phyloP scores from a whole-genome alignment of 2,329 filamentous ascomycete species.

The Colletotrichum navitas region DNA sequence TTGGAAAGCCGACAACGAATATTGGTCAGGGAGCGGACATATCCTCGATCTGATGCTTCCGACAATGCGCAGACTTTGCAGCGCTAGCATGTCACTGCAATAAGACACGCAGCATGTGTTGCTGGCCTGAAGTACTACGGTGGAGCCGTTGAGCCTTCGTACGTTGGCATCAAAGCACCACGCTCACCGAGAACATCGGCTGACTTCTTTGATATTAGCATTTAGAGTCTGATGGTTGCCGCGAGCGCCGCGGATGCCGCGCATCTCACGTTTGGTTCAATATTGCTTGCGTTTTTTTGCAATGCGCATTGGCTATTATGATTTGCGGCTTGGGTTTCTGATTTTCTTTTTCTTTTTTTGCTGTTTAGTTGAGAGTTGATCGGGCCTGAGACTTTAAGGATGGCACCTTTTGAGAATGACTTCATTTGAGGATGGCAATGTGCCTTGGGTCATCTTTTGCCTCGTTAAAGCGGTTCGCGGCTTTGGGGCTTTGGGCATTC shows the following conservation, averaged over 20 bases:
- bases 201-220: neutral
- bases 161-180: neutral
- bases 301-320: neutral
- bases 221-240: neutral
- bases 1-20: neutral
- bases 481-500: neutral
- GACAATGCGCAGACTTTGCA: neutral
- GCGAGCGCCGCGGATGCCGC: neutral
- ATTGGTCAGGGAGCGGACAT: neutral
- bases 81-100: neutral
- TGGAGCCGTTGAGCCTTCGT: neutral
- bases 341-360: neutral
- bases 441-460: neutral
- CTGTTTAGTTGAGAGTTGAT: neutral
- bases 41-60: neutral
- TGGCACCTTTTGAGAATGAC: too few species aligned
- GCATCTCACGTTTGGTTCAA: neutral
- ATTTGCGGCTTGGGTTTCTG: neutral
- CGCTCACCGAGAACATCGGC: neutral
- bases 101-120: neutral
- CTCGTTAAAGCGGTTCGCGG: neutral
- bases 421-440: neutral
- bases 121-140: neutral
- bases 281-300: neutral
- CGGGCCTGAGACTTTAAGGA: neutral